Evolutionary conservation across 2,329 filamentous ascomycete species (phyloP).

Genomic region (Drechslerella coelobrocha): DNA sequence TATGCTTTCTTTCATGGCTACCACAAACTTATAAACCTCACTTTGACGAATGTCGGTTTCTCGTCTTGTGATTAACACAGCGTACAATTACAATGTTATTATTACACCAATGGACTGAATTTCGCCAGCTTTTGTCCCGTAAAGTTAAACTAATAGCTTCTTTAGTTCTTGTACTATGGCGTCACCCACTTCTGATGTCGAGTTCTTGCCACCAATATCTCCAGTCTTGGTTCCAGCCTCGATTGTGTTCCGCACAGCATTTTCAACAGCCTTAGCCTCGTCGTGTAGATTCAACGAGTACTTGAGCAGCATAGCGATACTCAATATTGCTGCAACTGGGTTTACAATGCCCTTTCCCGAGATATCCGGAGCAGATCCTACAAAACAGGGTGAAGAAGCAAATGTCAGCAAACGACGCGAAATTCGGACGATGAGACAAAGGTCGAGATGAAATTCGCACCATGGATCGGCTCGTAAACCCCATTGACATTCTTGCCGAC

Average conservation of each 20-base stretch:
- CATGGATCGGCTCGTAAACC: constrained; percentile 98
- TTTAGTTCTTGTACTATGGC: constrained; percentile 67
- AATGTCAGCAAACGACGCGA: constrained; percentile 8
- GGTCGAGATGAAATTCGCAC: constrained; percentile 61
- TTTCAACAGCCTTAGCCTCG: constrained; percentile 79
- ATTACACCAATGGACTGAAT: too few species aligned
- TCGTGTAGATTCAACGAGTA: constrained; percentile 83
- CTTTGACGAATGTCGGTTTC: not conserved
- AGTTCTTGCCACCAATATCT: constrained; percentile 80
- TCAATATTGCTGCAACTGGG: constrained; percentile 89
- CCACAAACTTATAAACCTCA: not conserved
- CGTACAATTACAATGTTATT: too few species aligned
- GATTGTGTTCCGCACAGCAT: constrained; percentile 78
- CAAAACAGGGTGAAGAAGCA: not conserved
- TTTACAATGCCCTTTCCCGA: constrained; percentile 84
- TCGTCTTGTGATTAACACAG: too few species aligned
- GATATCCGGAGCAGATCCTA: constrained; percentile 79
- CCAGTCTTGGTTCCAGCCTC: constrained; percentile 79
- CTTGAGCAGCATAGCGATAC: constrained; percentile 92
- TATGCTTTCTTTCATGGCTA: not conserved
- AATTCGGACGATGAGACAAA: not conserved
- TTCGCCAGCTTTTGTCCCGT: too few species aligned
- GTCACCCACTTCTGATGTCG: constrained; percentile 81
- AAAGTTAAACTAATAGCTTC: constrained; percentile 41
- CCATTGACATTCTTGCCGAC: constrained; percentile 85